Base-by-base conservation (phyloP, 2,329 filamentous ascomycete species). In the Penicillium glabrum region DNA sequence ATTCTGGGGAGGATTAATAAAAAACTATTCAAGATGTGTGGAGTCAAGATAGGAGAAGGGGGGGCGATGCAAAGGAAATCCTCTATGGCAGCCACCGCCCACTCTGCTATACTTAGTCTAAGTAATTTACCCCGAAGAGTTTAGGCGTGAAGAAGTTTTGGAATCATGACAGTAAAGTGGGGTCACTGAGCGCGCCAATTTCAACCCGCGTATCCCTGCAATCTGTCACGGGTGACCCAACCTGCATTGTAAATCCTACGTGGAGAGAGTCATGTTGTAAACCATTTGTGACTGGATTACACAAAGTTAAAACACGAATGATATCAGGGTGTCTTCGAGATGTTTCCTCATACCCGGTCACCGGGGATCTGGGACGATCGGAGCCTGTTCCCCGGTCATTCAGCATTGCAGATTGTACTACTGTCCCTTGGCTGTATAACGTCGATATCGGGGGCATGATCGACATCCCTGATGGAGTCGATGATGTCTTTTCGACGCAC, bases 401-500 rank as follows among this genome's bases (percentile, higher is more conserved):
- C 46, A 41, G 39, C 9, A 41, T 11, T 41, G 21, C 27, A 24
- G 8, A 21, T 21, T 48, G 43, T 27, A 37, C 21, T n/a, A 31
- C 39, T 19, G 7, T 45, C n/a, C 39, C 19, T 23, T n/a, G 35
- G 35, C 35, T 39, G 35, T 53, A 37, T 46, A 33, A 33, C 39
- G 39, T 45, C 29, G 21, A 23, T 33, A 26, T 29, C 11, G 37
- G 37, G 49, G 27, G 23, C 11, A 50, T 21, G 55, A 58, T 56
- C 52, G 46, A 16, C 46, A 31, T 39, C 37, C 41, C 23, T 2
- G 35, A 44, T 46, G 50, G 45, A 27, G 43, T 29, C 23, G 21
- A 61, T 57, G 56, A 51, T 53, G 29, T 55, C 45, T 31, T 51
- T n/a, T 35, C 24, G 24, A 49, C 46, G 44, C 47, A 61, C 60